Evolutionary conservation across 495 filamentous ascomycete species (phyloP), one percentile per base, ranked within the genome.

Genomic region (Podospora pseudoanserina): DNA sequence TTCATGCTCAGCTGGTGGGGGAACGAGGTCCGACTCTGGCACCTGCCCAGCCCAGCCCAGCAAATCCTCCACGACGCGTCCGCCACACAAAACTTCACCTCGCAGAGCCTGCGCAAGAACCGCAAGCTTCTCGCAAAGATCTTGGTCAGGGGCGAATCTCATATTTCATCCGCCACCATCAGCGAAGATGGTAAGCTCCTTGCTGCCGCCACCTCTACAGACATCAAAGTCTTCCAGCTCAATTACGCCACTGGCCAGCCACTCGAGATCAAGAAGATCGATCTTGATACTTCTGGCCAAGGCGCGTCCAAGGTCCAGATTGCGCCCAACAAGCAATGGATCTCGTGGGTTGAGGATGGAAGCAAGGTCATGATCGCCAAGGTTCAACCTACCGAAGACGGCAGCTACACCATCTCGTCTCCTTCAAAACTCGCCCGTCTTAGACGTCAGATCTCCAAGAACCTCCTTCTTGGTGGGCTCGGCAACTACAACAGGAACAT

Each of bases 1-100:
- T 77, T 96, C 19, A 79, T 99, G 13, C 86, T 94, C 79, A 93
- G 91, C 73, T 98, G 92, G 90, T 99, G 95, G 95, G 91, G 94
- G 64, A 85, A 89, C 69, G 91, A 97, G 72, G 80, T 97, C 27
- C 87, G 87, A 67, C 87, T 99, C 68, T 99, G 93, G 93, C 86
- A 87, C 57, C 74, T 93, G 16, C 82, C 59, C 75, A 76, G 78
- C 75, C 77, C 84, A 59, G 76, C 84, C 61, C 76, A 79, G 16
- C 78, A 83, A 54, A 76, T 85, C 32, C 78, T 85, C 70, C 81
- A 77, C 18, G 73, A 66, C 62, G 71, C 77, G 3, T 76, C 80
- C 9, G 72, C 71, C 19, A 49, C 39, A 16, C 39, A 49, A 11
- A 49, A 49, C 39, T 49, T 49, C 39, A 49, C 39, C 2, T 76